Evolutionary conservation across 139 green algal genomes (phyloP).

Genomic region (Chara braunii): DNA sequence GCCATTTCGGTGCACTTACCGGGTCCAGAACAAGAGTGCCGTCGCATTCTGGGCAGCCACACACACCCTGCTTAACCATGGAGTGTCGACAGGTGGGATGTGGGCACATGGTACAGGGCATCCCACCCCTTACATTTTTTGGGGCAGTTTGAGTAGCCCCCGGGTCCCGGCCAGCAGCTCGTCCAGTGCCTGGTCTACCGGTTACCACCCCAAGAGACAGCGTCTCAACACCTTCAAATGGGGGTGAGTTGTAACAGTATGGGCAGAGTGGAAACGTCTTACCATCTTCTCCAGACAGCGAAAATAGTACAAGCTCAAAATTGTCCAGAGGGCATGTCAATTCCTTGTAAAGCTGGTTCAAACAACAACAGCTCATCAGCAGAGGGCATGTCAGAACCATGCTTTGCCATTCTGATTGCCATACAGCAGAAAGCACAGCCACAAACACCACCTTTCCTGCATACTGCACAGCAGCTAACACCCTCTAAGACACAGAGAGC

Average conservation of each 20-base stretch:
- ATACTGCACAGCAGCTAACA: too few relatives aligned
- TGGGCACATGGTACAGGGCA: conserved; percentile 71
- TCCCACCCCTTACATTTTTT: conserved; percentile 42
- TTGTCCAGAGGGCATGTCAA: conserved; percentile 69
- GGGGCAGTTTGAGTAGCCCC: conserved; percentile 21
- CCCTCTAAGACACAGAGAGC: too few relatives aligned
- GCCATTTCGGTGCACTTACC: conserved; percentile 62
- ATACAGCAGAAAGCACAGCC: too few relatives aligned
- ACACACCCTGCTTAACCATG: conserved; percentile 41
- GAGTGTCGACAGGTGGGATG: conserved; percentile 65
- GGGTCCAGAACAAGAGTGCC: conserved; percentile 74
- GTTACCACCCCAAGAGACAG: background rate
- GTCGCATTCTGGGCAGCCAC: conserved; percentile 32
- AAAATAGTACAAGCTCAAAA: conserved; percentile 84
- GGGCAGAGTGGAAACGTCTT: conserved; percentile 78
- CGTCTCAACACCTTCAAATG: conserved; percentile 56
- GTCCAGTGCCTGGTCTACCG: too few relatives aligned
- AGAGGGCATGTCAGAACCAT: too few relatives aligned
- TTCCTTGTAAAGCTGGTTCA: conserved; percentile 75
- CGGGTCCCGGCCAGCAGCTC: background rate
- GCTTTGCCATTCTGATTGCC: too few relatives aligned
- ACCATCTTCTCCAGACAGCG: conserved; percentile 62
- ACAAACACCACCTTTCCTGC: too few relatives aligned
- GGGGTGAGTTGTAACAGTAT: conserved; percentile 80
- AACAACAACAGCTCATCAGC: too few relatives aligned